phyloP scores from a whole-genome alignment of 768 basidiomycete species.

The Pleurotus pulmonarius region DNA sequence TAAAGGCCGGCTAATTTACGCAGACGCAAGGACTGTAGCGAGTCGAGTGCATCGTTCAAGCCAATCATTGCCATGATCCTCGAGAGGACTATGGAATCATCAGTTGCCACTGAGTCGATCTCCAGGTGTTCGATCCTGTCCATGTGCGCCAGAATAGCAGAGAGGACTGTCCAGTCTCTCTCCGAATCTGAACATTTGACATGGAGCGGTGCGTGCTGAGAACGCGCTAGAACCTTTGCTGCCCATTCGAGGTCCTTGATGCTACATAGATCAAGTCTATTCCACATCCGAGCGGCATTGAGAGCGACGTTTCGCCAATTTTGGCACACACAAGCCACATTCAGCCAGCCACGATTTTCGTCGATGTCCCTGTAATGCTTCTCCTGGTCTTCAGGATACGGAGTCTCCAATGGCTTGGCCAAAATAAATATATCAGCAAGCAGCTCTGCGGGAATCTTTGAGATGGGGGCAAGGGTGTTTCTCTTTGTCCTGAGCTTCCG shows the following conservation, averaged over 20 bases:
- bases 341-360: not conserved
- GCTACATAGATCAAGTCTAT: not conserved
- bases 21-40: too few species aligned
- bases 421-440: not conserved
- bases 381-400: too few species aligned
- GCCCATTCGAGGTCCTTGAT: too few species aligned
- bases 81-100: too few species aligned
- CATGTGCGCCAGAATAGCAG: too few species aligned
- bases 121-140: too few species aligned
- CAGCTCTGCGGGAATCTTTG: not conserved
- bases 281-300: not conserved
- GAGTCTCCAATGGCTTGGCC: not conserved
- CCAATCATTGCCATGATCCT: too few species aligned
- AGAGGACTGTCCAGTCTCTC: too few species aligned
- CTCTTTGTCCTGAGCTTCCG: not conserved
- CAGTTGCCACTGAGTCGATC: too few species aligned
- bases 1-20: too few species aligned
- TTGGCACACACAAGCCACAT: not conserved
- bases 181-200: not conserved
- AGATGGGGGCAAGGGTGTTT: not conserved
- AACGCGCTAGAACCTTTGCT: not conserved
- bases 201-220: not conserved
- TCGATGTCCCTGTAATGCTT: not conserved
- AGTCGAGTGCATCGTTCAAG: too few species aligned
- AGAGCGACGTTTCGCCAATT: not conserved